A percentile compares a stretch with the other conserved stretches of the same genome.
Evolutionary conservation across 148 eudicot genomes (phyloP).

Genomic region (Beta vulgaris): DNA sequence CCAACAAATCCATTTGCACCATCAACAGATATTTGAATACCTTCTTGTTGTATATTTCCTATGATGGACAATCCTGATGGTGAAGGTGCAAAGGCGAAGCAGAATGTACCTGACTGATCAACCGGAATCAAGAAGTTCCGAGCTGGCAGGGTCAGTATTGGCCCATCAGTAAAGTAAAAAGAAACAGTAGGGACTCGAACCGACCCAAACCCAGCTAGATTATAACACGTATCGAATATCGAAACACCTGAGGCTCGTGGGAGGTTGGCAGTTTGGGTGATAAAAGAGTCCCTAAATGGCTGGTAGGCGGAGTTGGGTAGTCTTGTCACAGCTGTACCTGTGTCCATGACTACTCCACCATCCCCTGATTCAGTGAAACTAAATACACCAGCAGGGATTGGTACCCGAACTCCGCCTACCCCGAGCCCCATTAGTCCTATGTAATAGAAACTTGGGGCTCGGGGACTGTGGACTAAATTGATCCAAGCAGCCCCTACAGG

Average conservation of each 20-base stretch:
- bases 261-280: constrained; percentile 49
- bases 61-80: constrained; percentile 64
- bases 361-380: constrained; percentile 39
- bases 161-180: constrained; percentile 74
- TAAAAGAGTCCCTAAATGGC: constrained; percentile 65
- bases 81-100: constrained; percentile 85
- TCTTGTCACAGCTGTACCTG: constrained; percentile 84
- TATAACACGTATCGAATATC: constrained; percentile 86
- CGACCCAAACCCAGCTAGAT: constrained; percentile 58
- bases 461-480: constrained; percentile 52
- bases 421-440: constrained; percentile 70
- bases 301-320: constrained; percentile 62
- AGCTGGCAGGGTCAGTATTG: constrained; percentile 76
- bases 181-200: constrained; percentile 90
- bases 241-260: constrained; percentile 50
- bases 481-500: constrained; percentile 95
- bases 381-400: constrained; percentile 52
- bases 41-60: constrained; percentile 95
- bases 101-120: constrained; percentile 70
- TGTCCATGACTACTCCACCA: constrained; percentile 88
- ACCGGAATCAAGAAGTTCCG: constrained; percentile 77
- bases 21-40: constrained; percentile 87
- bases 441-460: constrained; percentile 69
- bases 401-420: constrained; percentile 64
- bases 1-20: constrained; percentile 74